Evolutionary conservation across 1,284 basidiomycete species (phyloP).

Genomic region (Lentinula novae-zelandiae): DNA sequence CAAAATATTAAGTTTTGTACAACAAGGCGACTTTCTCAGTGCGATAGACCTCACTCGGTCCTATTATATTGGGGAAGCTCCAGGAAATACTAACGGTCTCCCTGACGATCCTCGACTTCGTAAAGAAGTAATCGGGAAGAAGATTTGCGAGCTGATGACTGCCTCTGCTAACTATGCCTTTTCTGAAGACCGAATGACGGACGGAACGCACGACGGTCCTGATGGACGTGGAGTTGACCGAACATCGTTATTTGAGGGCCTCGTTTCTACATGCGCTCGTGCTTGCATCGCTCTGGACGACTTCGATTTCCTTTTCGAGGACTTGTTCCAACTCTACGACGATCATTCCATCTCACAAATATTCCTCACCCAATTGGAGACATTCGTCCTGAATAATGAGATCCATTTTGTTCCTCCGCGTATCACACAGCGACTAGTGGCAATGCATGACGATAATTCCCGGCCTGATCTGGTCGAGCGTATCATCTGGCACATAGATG

Average conservation of each 20-base stretch:
- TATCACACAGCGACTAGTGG: conserved; percentile 84
- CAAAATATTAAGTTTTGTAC: conserved; percentile 80
- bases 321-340: conserved; percentile 88
- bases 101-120: conserved; percentile 64
- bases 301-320: conserved; percentile 87
- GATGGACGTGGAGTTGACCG: conserved; percentile 92
- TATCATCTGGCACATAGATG: conserved; percentile 96
- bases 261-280: conserved; percentile 79
- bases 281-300: conserved; percentile 83
- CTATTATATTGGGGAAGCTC: conserved; percentile 81
- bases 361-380: conserved; percentile 82
- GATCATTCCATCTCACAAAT: conserved; percentile 85
- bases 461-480: conserved; percentile 80
- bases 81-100: conserved; percentile 88
- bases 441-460: conserved; percentile 69
- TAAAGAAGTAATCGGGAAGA: conserved; percentile 67
- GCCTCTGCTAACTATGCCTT: conserved; percentile 91
- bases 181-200: conserved; percentile 90
- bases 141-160: conserved; percentile 79
- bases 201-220: conserved; percentile 78
- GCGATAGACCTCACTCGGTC: conserved; percentile 86
- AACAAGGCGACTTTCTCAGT: conserved; percentile 83
- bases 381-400: conserved; percentile 75
- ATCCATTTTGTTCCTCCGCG: conserved; percentile 79
- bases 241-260: conserved; percentile 84